phyloP scores from a whole-genome alignment of 2,329 filamentous ascomycete genomes.

The Fusarium camptoceras region DNA sequence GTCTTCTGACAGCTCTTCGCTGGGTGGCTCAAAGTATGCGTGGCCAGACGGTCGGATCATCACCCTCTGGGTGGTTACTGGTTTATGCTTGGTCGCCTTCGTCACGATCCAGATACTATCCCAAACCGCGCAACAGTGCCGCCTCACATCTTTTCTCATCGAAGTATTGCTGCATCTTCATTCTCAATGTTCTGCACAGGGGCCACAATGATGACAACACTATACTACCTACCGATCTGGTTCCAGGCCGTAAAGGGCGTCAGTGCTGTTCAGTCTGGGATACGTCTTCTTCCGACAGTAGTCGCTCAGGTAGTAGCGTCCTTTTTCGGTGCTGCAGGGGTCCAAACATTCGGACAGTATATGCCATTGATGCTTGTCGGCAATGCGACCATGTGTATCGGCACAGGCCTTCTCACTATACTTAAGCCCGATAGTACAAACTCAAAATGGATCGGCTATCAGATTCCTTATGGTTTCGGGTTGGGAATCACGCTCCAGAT shows the following conservation, averaged over 20 bases:
- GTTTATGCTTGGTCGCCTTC: neutral
- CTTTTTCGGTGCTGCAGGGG: conserved; percentile 13
- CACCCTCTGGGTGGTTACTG: neutral
- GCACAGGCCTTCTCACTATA: conserved; percentile 8
- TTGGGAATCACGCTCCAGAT: conserved; percentile 57
- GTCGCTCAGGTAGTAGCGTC: conserved; percentile 11
- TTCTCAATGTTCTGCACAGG: conserved; percentile 28
- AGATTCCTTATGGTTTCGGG: conserved; percentile 57
- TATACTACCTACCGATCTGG: conserved; percentile 32
- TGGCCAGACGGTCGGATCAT: conserved; percentile 8
- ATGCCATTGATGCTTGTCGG: conserved; percentile 37
- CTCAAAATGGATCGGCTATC: conserved; percentile 58
- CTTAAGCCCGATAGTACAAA: conserved; percentile 48
- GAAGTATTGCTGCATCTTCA: conserved; percentile 15
- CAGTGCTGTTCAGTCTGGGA: conserved; percentile 15
- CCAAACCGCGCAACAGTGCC: conserved; percentile 19
- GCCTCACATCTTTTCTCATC: conserved; percentile 2
- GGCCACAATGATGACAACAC: conserved; percentile 27
- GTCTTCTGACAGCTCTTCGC: conserved; percentile 20
- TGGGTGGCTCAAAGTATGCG: conserved; percentile 20
- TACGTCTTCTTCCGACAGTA: conserved; percentile 9
- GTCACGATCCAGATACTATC: neutral
- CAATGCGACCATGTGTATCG: conserved; percentile 21
- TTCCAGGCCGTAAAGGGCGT: conserved; percentile 22
- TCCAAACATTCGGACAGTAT: conserved; percentile 26